These are phyloP conservation scores for Yarrowia alimentaria DNA, from an alignment of 805 yeast species.

Conservation along the genomic window DNA sequence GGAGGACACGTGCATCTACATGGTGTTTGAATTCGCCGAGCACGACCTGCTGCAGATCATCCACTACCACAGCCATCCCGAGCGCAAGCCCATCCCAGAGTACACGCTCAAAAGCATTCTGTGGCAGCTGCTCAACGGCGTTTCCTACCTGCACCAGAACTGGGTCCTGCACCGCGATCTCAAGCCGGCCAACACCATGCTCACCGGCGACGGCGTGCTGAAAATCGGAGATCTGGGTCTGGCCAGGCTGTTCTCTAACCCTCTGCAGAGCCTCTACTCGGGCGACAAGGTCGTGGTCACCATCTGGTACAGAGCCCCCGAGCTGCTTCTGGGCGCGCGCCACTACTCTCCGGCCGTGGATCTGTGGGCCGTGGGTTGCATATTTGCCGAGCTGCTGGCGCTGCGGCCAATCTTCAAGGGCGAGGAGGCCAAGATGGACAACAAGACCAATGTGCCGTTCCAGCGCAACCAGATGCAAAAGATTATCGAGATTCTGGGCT, in stretches of 20 bases:
- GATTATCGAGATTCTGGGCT: slow-evolving; percentile 88
- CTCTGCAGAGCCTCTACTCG: slow-evolving; percentile 78
- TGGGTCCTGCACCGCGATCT: slow-evolving; percentile 96
- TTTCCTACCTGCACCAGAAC: slow-evolving; percentile 86
- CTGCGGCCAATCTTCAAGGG: slow-evolving; percentile 94
- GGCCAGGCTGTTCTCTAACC: slow-evolving; percentile 83
- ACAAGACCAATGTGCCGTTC: slow-evolving; percentile 80
- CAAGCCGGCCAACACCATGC: slow-evolving; percentile 98
- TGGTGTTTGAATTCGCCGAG: slow-evolving; percentile 95
- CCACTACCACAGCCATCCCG: slow-evolving; percentile 92
- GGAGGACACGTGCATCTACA: slow-evolving; percentile 85
- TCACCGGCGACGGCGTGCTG: slow-evolving; percentile 80
- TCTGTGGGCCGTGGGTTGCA: slow-evolving; percentile 95
- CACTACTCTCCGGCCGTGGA: slow-evolving; percentile 93
- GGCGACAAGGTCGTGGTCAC: slow-evolving; percentile 97
- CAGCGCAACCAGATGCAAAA: slow-evolving; percentile 90
- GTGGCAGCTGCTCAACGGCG: slow-evolving; percentile 92
- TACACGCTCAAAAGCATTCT: slow-evolving; percentile 75
- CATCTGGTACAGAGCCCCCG: slow-evolving; percentile 96
- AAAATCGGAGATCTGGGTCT: slow-evolving; percentile 94
- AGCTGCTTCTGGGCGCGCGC: slow-evolving; percentile 80
- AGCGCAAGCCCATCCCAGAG: slow-evolving; percentile 72
- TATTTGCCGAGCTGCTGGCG: slow-evolving; percentile 84
- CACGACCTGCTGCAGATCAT: slow-evolving; percentile 92
- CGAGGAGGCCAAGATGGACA: slow-evolving; percentile 95